These are phyloP conservation scores for Salix brachista DNA, from an alignment of 345 rosid genomes.

Conservation along the genomic window DNA sequence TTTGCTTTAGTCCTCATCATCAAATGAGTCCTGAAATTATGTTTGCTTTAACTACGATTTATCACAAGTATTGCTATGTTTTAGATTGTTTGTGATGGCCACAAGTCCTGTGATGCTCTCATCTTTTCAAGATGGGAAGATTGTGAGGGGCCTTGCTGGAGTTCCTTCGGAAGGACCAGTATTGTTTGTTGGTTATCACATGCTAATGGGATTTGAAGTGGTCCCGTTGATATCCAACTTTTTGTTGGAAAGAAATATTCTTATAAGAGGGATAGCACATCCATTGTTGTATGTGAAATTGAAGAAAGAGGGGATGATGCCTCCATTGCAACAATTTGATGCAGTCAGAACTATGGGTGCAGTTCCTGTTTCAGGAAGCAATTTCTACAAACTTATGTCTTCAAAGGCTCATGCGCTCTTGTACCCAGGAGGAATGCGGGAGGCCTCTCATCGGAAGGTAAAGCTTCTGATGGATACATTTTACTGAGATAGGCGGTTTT, in stretches of 20 bases:
- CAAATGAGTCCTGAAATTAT: neutral
- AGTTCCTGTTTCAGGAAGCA: conserved; percentile 58
- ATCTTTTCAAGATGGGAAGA: conserved; percentile 56
- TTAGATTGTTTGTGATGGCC: conserved; percentile 34
- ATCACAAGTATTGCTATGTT: neutral
- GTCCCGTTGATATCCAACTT: conserved; percentile 38
- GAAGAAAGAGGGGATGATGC: conserved; percentile 29
- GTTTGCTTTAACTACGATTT: neutral
- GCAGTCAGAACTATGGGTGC: conserved; percentile 52
- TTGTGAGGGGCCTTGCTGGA: conserved; percentile 68
- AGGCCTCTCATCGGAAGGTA: conserved; percentile 81
- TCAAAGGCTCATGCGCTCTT: conserved; percentile 60
- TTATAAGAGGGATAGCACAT: conserved; percentile 66
- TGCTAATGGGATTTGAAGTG: conserved; percentile 61
- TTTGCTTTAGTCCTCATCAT: neutral
- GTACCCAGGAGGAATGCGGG: conserved; percentile 87
- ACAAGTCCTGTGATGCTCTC: conserved; percentile 65
- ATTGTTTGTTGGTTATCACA: conserved; percentile 71
- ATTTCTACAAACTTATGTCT: conserved; percentile 54
- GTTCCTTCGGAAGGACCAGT: conserved; percentile 78
- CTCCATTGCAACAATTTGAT: conserved; percentile 37
- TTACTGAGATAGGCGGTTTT: neutral
- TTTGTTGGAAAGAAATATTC: conserved; percentile 48
- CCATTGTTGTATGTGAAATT: conserved; percentile 45
- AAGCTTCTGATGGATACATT: neutral